A percentile compares a stretch with the other conserved stretches of the same genome.
phyloP scores from a whole-genome alignment of 2,329 filamentous ascomycete species.

The Neoscytalidium dimidiatum region DNA sequence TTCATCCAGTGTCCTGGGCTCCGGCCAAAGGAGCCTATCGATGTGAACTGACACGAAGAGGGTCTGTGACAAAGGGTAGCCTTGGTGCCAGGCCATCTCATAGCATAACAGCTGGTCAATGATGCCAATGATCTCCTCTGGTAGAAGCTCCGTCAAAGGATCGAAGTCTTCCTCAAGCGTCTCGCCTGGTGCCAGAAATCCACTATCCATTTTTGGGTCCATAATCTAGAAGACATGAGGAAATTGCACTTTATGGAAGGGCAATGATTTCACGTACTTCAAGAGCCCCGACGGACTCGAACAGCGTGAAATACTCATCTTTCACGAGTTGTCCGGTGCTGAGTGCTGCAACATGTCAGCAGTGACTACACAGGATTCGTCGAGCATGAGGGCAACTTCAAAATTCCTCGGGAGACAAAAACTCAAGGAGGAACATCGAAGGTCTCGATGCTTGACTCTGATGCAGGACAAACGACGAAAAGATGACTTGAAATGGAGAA shows the following conservation, averaged over 20 bases:
- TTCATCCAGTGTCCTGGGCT: slow-evolving; percentile 63
- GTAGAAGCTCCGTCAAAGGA: slow-evolving; percentile 64
- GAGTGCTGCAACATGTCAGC: slow-evolving; percentile 58
- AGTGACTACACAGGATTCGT: not conserved
- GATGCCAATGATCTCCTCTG: slow-evolving; percentile 83
- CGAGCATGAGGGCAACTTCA: not conserved
- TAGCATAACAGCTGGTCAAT: slow-evolving; percentile 91
- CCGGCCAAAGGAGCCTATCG: slow-evolving; percentile 75
- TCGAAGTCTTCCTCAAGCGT: slow-evolving; percentile 84
- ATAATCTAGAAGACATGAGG: slow-evolving; percentile 69
- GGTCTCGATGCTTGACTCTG: not conserved
- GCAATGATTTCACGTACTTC: slow-evolving; percentile 51
- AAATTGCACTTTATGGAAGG: not conserved
- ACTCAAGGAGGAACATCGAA: slow-evolving; percentile 15
- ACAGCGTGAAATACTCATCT: slow-evolving; percentile 91
- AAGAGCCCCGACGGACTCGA: slow-evolving; percentile 86
- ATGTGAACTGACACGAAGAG: slow-evolving; percentile 91
- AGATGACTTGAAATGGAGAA: not conserved
- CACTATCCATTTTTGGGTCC: slow-evolving; percentile 99
- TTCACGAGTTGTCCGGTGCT: slow-evolving; percentile 83
- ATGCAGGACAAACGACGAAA: not conserved
- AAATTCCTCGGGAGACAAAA: slow-evolving; percentile 15
- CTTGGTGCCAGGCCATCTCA: slow-evolving; percentile 97
- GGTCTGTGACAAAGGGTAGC: slow-evolving; percentile 94
- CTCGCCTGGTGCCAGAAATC: slow-evolving; percentile 75